Conservation (phyloP, 345 rosid genomes). For the Pistacia integerrima region DNA sequence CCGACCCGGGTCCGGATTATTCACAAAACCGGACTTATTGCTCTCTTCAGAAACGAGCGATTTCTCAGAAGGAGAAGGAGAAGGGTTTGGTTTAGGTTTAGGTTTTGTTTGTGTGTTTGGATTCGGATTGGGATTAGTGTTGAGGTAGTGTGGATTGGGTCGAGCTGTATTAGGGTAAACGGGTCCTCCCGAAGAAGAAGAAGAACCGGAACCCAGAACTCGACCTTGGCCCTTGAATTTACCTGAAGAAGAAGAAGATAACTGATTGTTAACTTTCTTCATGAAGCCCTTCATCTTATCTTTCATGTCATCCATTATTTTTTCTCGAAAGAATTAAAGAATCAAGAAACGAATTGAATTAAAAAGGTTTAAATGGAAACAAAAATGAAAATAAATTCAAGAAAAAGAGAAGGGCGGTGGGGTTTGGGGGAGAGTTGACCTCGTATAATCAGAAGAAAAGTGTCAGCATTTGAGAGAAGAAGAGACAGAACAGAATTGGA, state of each 20-base stretch:
- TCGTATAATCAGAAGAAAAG: slow-evolving; percentile 1
- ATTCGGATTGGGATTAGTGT: slow-evolving; percentile 35
- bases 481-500: neutral
- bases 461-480: neutral
- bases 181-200: slow-evolving; percentile 63
- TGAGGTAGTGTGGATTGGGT: slow-evolving; percentile 40
- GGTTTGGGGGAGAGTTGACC: neutral
- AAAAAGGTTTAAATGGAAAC: neutral
- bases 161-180: slow-evolving; percentile 48
- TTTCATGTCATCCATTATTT: slow-evolving; percentile 78
- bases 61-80: slow-evolving; percentile 40
- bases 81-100: slow-evolving; percentile 20
- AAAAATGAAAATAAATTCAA: neutral
- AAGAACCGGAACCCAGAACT: slow-evolving; percentile 56
- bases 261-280: slow-evolving; percentile 75
- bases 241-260: slow-evolving; percentile 62
- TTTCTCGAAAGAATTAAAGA: neutral
- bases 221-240: slow-evolving; percentile 92
- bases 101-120: neutral
- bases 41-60: slow-evolving; percentile 35
- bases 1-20: slow-evolving; percentile 30
- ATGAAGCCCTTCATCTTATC: slow-evolving; percentile 87
- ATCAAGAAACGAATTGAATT: neutral
- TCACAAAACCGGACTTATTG: slow-evolving; percentile 32
- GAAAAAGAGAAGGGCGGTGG: neutral